These are phyloP conservation scores for Cyclotella kingstonii DNA, from an alignment of 108 stramenopile species.

Conservation along the genomic window DNA sequence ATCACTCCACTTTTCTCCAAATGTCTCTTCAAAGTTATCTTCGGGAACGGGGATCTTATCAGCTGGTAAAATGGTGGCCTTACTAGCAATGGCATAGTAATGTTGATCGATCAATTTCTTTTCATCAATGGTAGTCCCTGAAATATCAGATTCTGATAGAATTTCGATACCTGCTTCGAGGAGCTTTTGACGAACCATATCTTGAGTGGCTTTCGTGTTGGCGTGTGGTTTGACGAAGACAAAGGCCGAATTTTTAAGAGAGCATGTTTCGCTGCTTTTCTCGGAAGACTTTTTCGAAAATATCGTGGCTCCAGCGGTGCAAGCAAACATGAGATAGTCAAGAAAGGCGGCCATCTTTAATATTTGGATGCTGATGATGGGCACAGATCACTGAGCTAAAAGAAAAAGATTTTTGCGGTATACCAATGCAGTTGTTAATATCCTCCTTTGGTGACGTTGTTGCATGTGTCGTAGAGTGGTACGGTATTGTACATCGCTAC, in stretches of 20 bases:
- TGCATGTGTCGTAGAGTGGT: no score
- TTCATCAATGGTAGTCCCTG: constrained; percentile 77
- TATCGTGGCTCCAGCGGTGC: constrained; percentile 41
- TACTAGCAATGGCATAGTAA: constrained; percentile 92
- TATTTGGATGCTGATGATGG: no score
- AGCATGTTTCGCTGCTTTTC: constrained; percentile 9
- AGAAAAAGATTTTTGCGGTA: no score
- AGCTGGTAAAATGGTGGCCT: constrained; percentile 87
- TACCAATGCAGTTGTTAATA: no score
- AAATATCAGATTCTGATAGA: constrained; percentile 71
- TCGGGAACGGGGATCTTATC: constrained; percentile 84
- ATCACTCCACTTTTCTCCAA: constrained; percentile 83
- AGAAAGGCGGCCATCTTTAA: constrained; percentile 24
- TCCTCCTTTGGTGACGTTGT: no score
- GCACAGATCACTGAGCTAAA: no score
- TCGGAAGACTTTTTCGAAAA: constrained; percentile 24
- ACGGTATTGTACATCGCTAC: no score
- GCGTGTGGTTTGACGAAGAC: constrained; percentile 97
- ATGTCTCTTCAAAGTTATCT: constrained; percentile 77
- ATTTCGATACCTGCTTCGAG: constrained; percentile 63
- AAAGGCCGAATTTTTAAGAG: constrained; percentile 80
- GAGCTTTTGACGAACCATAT: constrained; percentile 68
- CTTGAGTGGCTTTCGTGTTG: constrained; percentile 72
- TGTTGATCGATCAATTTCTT: constrained; percentile 93
- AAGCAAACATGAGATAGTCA: constrained; percentile 38